Base-by-base conservation (phyloP, 805 yeast genomes). In the Sugiyamaella floridensis region DNA sequence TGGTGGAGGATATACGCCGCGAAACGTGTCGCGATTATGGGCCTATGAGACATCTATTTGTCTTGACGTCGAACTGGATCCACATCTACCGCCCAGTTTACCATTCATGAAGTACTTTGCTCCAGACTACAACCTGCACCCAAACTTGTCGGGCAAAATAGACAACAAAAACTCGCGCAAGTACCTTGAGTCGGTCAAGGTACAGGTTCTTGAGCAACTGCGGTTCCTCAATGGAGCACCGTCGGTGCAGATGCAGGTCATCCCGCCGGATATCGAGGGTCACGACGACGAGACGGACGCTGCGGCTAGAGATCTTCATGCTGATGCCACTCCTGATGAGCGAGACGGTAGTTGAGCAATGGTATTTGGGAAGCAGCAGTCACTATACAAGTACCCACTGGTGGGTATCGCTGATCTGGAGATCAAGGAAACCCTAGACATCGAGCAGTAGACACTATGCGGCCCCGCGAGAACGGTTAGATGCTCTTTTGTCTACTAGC, bases 1-100 rank as follows among this genome's bases (percentile, higher is more conserved):
- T 42, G 99, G 99, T 48, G 99, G 99, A 61, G 99, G 99, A 18
- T 93, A 93, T 71, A 93, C 99, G 2, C 95, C 95, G 79, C 79
- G 97, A 67, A 93, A 93, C 67, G 99, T 93, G 47, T 89, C 97
- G 4, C 76, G 99, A 60, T 79, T 95, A 11, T 92, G 99, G 98
- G 81, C 96, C 1, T 90, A 77, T 64, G 99, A 93, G 70, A 83
- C 97, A 0, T 92, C 97, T 37, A 76, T 93, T 26, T 76, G 92
- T 65, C 84, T 93, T 59, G 85, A 87, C 60, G 88, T 85, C 12
- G 76, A 83, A 47, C 72, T 92, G 61, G 86, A 88, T 22, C 71
- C 83, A n/a, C 84, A 81, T 60, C 71, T 90, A 34, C 96, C 97
- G 0, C 78, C 78, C 37, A 75, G 74, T 37, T 69, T 88, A 50